A percentile compares a stretch with the other conserved stretches of the same genome.
Conservation (phyloP, 108 stramenopile genomes). For the Stephanodiscus minutulus region DNA sequence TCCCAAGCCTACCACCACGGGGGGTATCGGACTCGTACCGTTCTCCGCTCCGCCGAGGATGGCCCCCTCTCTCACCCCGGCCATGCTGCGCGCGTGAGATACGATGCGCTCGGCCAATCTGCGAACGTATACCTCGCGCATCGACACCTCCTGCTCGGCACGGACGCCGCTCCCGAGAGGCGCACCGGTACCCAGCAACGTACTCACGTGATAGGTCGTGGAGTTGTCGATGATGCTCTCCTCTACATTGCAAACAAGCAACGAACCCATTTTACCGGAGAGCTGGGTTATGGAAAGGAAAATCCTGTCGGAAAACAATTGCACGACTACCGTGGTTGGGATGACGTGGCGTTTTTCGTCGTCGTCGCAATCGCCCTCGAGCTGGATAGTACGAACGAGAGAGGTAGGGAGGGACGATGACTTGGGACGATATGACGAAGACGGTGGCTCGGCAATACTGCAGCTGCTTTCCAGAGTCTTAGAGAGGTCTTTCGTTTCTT, state of each 20-base stretch:
- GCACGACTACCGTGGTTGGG: conserved; percentile 26
- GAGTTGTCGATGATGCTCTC: conserved; percentile 50
- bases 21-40: conserved; percentile 31
- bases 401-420: conserved; percentile 39
- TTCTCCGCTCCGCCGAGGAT: conserved; percentile 35
- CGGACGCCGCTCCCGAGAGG: conserved; percentile 4
- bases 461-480: conserved; percentile 5
- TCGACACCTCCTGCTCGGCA: conserved; percentile 14
- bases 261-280: conserved; percentile 39
- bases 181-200: conserved; percentile 37
- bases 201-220: conserved; percentile 43
- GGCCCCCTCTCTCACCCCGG: conserved; percentile 26
- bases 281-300: conserved; percentile 47
- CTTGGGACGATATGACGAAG: conserved; percentile 18
- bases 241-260: conserved; percentile 42
- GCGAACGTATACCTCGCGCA: conserved; percentile 41
- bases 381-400: conserved; percentile 26
- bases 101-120: conserved; percentile 36
- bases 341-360: conserved; percentile 2
- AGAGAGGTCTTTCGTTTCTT: conserved; percentile 2
- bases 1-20: conserved; percentile 38
- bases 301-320: conserved; percentile 46
- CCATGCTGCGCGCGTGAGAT: conserved; percentile 20
- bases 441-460: conserved; percentile 2
- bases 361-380: conserved; percentile 11